phyloP scores from a whole-genome alignment of 2,329 filamentous ascomycete species.

The Cryoendolithus antarcticus region DNA sequence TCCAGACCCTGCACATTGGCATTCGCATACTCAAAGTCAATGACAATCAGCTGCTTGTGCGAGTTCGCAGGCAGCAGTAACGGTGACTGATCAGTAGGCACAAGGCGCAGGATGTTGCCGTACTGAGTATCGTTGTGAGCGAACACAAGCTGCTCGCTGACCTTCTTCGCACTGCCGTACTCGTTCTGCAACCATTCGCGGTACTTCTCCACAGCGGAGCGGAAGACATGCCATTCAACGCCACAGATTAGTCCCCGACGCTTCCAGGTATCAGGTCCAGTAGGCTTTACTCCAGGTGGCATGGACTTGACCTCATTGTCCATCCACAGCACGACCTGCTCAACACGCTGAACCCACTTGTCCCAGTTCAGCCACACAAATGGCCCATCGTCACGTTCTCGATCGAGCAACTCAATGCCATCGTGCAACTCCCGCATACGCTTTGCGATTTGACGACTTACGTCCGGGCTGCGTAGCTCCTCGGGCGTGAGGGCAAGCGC shows the following conservation, averaged over 20 bases:
- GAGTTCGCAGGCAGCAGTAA: constrained; percentile 80
- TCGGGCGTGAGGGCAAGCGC: constrained; percentile 65
- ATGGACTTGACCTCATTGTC: constrained; percentile 46
- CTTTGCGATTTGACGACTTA: constrained; percentile 87
- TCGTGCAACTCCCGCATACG: constrained; percentile 94
- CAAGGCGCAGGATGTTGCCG: constrained; percentile 80
- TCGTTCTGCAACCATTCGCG: constrained; percentile 56
- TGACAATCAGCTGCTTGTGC: constrained; percentile 95
- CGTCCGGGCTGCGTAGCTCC: constrained; percentile 69
- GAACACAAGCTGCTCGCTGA: constrained; percentile 73
- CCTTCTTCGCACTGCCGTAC: constrained; percentile 53
- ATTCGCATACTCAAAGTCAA: constrained; percentile 94
- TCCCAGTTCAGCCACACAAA: constrained; percentile 92
- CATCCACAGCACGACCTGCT: constrained; percentile 46
- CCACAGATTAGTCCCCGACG: constrained; percentile 70
- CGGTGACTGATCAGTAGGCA: constrained; percentile 61
- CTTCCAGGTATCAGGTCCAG: constrained; percentile 47
- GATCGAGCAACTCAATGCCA: constrained; percentile 71
- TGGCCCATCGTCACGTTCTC: constrained; percentile 67
- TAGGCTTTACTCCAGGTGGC: constrained; percentile 29
- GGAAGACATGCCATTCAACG: constrained; percentile 69
- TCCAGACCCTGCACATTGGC: constrained; percentile 82
- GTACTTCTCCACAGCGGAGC: constrained; percentile 62
- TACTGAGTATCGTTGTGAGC: constrained; percentile 99
- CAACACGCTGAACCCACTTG: constrained; percentile 64